Base-by-base conservation (phyloP, 2,329 filamentous ascomycete genomes). In the Periconia macrospinosa region DNA sequence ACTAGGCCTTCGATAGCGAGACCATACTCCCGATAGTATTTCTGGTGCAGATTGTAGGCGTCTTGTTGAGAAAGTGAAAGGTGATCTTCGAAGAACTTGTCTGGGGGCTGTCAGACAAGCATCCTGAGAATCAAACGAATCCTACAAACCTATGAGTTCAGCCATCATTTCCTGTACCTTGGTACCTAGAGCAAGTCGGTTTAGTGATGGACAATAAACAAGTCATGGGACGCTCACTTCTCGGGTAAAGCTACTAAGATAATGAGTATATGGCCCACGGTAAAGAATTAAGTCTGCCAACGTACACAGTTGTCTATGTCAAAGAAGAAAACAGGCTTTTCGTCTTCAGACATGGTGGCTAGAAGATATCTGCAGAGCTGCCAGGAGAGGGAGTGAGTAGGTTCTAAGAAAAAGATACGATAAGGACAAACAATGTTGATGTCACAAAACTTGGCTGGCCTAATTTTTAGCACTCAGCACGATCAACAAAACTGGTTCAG, bases 1-100 rank as follows among this genome's bases (percentile, higher is more conserved):
- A 96, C 91, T 1, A 99, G 83, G 1, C 94, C 94, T 77, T 97
- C 92, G 59, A 99, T 95, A 30, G 94, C 94, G n/a, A 99, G 85
- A 30, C 95, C 94, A 72, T 99, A 99, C 73, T 90, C 92, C 67
- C 87, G 88, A 79, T 97, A 99, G 79, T 99, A 99, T 65, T 92
- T 90, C 73, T 86, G 82, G 75, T 97, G 94, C 23, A 99, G 84
- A 65, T 87, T 83, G 55, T 85, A 85, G n/a, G 94, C 94, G 54
- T 97, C 93, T 50, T 91, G 82, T 62, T 81, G 80, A 1, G 84
- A 81, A 2, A 97, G 79, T 19, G 86, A 83, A 3, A 97, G 84
- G 72, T 97, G 91, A 49, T 75, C 78, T 59, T 82, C 73, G 65
- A 87, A 86, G 71, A 85, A 87, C 52, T 79, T 70, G 69, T 87